Evolutionary conservation across 306 rosid genomes (phyloP).

Genomic region (Leucaena leucocephala): DNA sequence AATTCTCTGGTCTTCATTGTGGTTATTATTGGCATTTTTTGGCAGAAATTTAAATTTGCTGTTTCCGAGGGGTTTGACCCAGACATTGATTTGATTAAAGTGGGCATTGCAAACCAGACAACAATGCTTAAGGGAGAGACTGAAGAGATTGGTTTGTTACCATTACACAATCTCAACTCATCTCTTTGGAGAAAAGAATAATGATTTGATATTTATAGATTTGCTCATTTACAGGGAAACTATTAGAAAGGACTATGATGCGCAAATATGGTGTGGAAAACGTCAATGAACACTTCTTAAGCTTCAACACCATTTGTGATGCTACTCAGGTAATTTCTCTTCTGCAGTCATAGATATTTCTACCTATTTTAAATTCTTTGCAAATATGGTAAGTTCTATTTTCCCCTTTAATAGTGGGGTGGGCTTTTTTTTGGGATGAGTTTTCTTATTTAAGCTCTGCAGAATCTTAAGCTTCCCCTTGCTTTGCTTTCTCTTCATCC

Average conservation of each 20-base stretch:
- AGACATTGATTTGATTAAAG: constrained; percentile 65
- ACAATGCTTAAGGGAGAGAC: constrained; percentile 99
- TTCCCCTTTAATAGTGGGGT: not conserved
- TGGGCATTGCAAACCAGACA: constrained; percentile 96
- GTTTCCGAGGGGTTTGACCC: constrained; percentile 90
- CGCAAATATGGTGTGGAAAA: constrained; percentile 81
- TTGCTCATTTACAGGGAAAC: constrained; percentile 63
- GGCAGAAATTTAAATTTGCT: constrained; percentile 91
- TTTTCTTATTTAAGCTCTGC: not conserved
- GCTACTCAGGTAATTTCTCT: constrained; percentile 82
- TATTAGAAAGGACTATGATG: constrained; percentile 89
- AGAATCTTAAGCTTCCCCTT: not conserved
- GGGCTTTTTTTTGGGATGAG: not conserved
- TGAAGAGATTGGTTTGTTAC: constrained; percentile 84
- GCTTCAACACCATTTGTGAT: constrained; percentile 98
- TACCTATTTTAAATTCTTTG: constrained; percentile 25
- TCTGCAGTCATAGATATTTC: not conserved
- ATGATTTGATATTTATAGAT: constrained; percentile 29
- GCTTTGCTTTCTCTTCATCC: not conserved
- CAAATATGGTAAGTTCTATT: not conserved
- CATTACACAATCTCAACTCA: constrained; percentile 9
- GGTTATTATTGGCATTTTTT: not conserved
- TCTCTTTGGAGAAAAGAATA: constrained; percentile 13
- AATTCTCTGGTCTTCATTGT: constrained; percentile 26
- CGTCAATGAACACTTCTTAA: constrained; percentile 76